Evolutionary conservation across 495 filamentous ascomycete genomes (phyloP).

Genomic region (Physcia stellaris): DNA sequence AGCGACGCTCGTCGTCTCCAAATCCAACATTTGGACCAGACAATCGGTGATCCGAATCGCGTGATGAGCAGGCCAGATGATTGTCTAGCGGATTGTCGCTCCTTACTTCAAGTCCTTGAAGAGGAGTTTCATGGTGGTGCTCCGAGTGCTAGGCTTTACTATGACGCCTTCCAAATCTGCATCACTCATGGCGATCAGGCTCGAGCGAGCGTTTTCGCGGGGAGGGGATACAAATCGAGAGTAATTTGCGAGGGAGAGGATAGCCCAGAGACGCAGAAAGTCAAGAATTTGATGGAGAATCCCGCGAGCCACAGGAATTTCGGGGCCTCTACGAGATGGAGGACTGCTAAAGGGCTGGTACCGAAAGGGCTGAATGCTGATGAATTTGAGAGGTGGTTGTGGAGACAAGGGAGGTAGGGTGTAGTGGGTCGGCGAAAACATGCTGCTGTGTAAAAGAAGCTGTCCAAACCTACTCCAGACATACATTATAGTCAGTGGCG

Average conservation of each 20-base stretch:
- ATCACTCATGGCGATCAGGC: constrained; percentile 30
- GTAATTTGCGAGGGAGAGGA: constrained; percentile 24
- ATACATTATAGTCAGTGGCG: no score
- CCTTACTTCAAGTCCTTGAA: constrained; percentile 18
- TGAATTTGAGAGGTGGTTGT: constrained; percentile 31
- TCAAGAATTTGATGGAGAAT: constrained; percentile 19
- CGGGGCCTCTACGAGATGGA: constrained; percentile 24
- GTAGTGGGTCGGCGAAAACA: no score
- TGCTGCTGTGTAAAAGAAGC: no score
- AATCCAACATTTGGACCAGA: constrained; percentile 20
- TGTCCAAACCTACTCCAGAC: no score
- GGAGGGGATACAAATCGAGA: constrained; percentile 18
- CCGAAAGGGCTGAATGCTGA: constrained; percentile 18
- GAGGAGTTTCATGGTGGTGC: constrained; percentile 21
- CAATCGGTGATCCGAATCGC: constrained; percentile 18
- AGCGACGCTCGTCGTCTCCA: constrained; percentile 21
- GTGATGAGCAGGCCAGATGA: constrained; percentile 11
- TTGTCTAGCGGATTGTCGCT: constrained; percentile 14
- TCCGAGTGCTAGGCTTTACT: constrained; percentile 22
- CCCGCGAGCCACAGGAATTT: constrained; percentile 18
- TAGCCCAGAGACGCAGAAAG: constrained; percentile 16
- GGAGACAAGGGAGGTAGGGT: constrained; percentile 23
- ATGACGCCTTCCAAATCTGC: constrained; percentile 32
- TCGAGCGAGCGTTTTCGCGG: constrained; percentile 30
- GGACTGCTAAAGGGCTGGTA: constrained; percentile 15